Evolutionary conservation across 2,329 filamentous ascomycete genomes (phyloP).

Genomic region (Aphanoascus verrucosus): DNA sequence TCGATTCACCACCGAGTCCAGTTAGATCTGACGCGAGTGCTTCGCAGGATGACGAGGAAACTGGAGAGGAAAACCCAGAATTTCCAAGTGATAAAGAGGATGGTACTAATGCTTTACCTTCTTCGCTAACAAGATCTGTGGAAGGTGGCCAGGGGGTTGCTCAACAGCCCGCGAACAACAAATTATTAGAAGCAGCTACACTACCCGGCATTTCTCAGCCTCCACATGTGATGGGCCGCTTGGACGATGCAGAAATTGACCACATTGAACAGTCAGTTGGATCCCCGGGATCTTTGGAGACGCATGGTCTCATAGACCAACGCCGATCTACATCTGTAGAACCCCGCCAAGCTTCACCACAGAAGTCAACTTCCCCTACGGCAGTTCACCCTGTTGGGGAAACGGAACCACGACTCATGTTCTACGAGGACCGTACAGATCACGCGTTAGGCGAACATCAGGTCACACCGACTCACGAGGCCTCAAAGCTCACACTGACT

Average conservation of each 20-base stretch:
- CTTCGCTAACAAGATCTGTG: not conserved
- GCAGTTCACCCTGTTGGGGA: not conserved
- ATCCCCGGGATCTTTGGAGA: not conserved
- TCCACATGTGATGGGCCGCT: no score
- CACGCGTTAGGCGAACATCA: not conserved
- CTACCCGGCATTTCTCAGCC: not conserved
- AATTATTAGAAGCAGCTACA: not conserved
- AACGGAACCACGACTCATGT: not conserved
- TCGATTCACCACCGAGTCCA: constrained; percentile 60
- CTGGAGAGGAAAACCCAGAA: not conserved
- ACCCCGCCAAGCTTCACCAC: not conserved
- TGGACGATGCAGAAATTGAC: no score
- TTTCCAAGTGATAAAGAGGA: not conserved
- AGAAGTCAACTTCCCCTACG: not conserved
- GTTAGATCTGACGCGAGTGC: not conserved
- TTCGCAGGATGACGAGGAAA: not conserved
- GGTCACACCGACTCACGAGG: not conserved
- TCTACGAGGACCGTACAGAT: not conserved
- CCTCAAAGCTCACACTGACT: no score
- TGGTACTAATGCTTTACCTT: not conserved
- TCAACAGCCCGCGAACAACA: not conserved
- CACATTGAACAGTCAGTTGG: not conserved
- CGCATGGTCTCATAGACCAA: not conserved
- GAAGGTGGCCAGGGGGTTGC: not conserved
- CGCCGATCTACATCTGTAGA: not conserved